phyloP scores from a whole-genome alignment of 768 basidiomycete genomes.

The Daedaleopsis nitida region DNA sequence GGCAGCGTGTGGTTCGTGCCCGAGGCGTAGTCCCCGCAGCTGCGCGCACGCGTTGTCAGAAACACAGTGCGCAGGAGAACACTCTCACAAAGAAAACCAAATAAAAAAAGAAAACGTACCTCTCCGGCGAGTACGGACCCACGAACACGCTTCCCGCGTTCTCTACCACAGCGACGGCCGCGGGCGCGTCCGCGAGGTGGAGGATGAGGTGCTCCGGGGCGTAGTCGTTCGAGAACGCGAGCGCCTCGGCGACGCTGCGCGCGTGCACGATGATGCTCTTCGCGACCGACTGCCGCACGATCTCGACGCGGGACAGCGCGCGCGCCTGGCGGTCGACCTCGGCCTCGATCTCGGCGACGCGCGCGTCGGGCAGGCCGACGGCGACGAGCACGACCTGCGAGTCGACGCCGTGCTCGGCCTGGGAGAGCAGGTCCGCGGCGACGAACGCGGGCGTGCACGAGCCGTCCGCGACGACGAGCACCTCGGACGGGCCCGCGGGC shows the following conservation, averaged over 20 bases:
- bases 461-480: slow-evolving; percentile 92
- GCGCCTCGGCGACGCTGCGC: slow-evolving; percentile 67
- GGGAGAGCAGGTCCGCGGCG: slow-evolving; percentile 94
- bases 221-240: slow-evolving; percentile 94
- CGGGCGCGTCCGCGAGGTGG: slow-evolving; percentile 75
- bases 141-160: slow-evolving; percentile 98
- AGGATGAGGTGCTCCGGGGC: slow-evolving; percentile 98
- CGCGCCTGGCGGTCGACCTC: slow-evolving; percentile 88
- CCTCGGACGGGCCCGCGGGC: slow-evolving; percentile 98
- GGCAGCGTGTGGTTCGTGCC: slow-evolving; percentile 99
- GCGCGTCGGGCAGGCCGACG: slow-evolving; percentile 62
- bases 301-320: slow-evolving; percentile 85
- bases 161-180: slow-evolving; percentile 64
- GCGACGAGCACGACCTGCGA: slow-evolving; percentile 96
- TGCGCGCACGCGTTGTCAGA: slow-evolving; percentile 32
- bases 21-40: slow-evolving; percentile 98
- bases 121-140: slow-evolving; percentile 93
- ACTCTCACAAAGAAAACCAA: no score
- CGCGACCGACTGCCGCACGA: slow-evolving; percentile 83
- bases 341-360: slow-evolving; percentile 73
- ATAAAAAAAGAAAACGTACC: slow-evolving; percentile 48
- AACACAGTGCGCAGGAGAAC: no score
- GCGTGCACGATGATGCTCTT: slow-evolving; percentile 90
- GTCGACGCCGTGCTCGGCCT: slow-evolving; percentile 97
- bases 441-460: slow-evolving; percentile 88